Base-by-base conservation (phyloP, 768 basidiomycete species). In the Hypsizygus marmoreus region DNA sequence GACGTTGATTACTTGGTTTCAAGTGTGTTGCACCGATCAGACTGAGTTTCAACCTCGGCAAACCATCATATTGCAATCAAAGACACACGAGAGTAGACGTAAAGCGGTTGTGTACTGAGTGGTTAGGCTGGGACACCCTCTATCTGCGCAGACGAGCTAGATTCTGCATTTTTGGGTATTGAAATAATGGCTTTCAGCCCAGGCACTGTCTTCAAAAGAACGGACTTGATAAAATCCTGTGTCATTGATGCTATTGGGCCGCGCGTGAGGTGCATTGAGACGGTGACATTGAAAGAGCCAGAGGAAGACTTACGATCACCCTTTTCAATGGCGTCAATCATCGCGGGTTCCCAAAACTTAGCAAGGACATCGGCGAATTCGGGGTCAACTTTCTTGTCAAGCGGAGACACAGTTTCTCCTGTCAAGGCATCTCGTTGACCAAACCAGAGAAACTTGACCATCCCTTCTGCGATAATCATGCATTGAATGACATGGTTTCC, bases 401-500 rank as follows among this genome's bases (percentile, higher is more conserved):
- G 44, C 37, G 30, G 26, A 1, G 32, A 11, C 25, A 31, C 23
- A 19, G 24, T 19, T 26, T 36, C 24, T 10, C 34, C 43, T 6
- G 43, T 40, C 8, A 29, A 29, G 14, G 38, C 25, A 30, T 50
- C 25, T 7, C 39, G 37, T 14, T 36, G 26, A n/a, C 49, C 49
- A 33, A 16, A 50, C 43, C 31, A 44, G 20, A 41, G 25, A 23
- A 34, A 45, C 22, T 40, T 40, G 11, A 41, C 38, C 31, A 40
- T 11, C 17, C 38, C 43, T 40, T 36, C 43, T 4, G 32, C 43
- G 8, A 50, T 50, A 23, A 45, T 40, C 25, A 50, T 17, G 16
- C 23, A 35, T 16, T 50, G 43, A 17, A 50, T 26, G 12, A 43
- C 30, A 25, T 45, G 33, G 14, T 45, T 45, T 23, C 49, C 43